These are phyloP conservation scores for Puccinia horiana DNA, from an alignment of 1,284 basidiomycete species.

Conservation along the genomic window DNA sequence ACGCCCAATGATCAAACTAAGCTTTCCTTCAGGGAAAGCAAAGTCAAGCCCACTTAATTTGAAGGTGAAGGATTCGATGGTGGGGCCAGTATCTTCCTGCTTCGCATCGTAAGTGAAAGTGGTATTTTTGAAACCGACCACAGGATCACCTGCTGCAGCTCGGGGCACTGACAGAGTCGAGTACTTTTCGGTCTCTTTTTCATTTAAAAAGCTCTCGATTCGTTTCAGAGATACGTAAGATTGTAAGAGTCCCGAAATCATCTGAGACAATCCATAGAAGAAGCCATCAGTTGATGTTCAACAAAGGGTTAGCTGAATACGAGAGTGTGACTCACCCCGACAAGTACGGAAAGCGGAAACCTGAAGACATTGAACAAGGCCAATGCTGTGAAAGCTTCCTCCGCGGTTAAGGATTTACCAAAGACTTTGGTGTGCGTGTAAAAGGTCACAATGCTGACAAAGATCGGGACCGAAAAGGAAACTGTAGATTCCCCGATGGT, in stretches of 20 bases:
- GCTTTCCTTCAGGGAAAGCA: conserved; percentile 64
- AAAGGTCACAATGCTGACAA: conserved; percentile 63
- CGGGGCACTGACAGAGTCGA: conserved; percentile 59
- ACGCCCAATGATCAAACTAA: conserved; percentile 60
- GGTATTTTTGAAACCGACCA: conserved; percentile 63
- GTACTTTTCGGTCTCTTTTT: conserved; percentile 65
- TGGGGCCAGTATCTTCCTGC: conserved; percentile 49
- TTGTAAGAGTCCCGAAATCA: conserved; percentile 49
- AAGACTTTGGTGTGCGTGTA: conserved; percentile 61
- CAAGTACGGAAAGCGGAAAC: conserved; percentile 54
- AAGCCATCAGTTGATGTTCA: background rate
- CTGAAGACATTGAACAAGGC: conserved; percentile 64
- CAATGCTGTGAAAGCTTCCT: conserved; percentile 63
- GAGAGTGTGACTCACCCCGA: conserved; percentile 15
- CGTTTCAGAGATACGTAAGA: conserved; percentile 57
- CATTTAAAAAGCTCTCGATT: conserved; percentile 62
- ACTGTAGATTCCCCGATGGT: conserved; percentile 58
- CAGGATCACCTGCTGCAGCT: conserved; percentile 56
- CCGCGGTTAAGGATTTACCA: conserved; percentile 58
- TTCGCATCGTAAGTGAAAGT: conserved; percentile 57
- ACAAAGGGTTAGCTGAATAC: background rate
- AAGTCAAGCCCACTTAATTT: conserved; percentile 57
- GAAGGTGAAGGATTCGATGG: conserved; percentile 59
- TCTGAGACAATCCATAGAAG: conserved; percentile 1
- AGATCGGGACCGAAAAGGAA: conserved; percentile 60